Base-by-base conservation (phyloP, 176 grass and related monocot genomes). In the Carex scoparia region DNA sequence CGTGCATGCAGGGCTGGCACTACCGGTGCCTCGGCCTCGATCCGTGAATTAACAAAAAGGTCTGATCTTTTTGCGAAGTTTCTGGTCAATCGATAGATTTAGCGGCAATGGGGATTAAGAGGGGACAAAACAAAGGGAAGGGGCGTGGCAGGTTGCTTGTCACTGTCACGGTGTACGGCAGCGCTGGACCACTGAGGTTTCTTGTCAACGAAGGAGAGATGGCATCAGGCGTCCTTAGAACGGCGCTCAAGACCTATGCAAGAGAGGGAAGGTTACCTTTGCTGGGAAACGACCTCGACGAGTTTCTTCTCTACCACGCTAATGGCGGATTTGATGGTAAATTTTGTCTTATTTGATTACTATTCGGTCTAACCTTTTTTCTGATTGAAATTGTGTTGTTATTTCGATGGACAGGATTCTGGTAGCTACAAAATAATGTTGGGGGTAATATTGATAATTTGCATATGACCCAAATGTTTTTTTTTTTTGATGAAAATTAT, bases 1-100 rank as follows among this genome's bases (percentile, higher is more conserved):
- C 79, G 65, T 94, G 90, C 93, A 94, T 94, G 93, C 90, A 90
- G 90, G 93, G 93, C 81, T 94, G 93, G 93, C 81, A 94, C 90
- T 91, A 92, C 90, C 90, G 93, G 73, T 94, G 93, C 84, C 89
- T 90, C 88, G 93, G 93, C 72, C 84, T 94, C 60, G 93, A 92
- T 75, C 93, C 93, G 10, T 92, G 85, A 88, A 32, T 56, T 49
- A 7, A 0, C 77, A 38, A 42, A 6, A 19, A 42, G 13, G 18
- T 48, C n/a, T 12, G 51, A 32, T 33, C 16, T 48, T 77, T 40
- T 82, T 69, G 60, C 15, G 23, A 57, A 35, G 2, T 48, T 65
- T 37, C 18, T 86, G 80, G 77, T 81, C 46, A 69, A 56, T 85
- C 48, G 85, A 40, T 69, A 32, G 56, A 35, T 56, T 84, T 69